A percentile compares a stretch with the other conserved stretches of the same genome.
Evolutionary conservation across 768 basidiomycete species (phyloP).

Genomic region (Auricularia auricula-judae): DNA sequence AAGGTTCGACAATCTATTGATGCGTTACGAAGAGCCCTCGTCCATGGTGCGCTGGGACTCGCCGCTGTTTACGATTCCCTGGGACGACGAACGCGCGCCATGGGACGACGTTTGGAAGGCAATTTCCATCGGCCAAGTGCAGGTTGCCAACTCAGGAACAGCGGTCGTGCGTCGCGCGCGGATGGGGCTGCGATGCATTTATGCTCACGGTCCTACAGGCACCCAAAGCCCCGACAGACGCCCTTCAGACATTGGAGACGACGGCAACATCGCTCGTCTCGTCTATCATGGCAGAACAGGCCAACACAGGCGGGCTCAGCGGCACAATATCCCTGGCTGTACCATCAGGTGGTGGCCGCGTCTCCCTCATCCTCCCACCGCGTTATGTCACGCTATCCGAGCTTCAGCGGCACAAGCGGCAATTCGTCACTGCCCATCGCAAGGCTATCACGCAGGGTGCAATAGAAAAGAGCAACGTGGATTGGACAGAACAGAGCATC

Average conservation of each 20-base stretch:
- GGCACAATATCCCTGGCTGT: conserved; percentile 41
- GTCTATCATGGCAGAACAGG: conserved; percentile 57
- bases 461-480: conserved; percentile 62
- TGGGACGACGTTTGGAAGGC: conserved; percentile 69
- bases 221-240: conserved; percentile 76
- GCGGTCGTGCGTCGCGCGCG: conserved; percentile 39
- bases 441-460: conserved; percentile 79
- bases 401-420: conserved; percentile 79
- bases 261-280: conserved; percentile 61
- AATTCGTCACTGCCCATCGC: conserved; percentile 84
- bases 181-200: no score
- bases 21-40: conserved; percentile 90
- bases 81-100: conserved; percentile 58
- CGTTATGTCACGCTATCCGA: conserved; percentile 74
- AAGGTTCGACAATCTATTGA: conserved; percentile 78
- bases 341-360: conserved; percentile 25
- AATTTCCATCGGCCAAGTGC: conserved; percentile 66
- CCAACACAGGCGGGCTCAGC: conserved; percentile 36
- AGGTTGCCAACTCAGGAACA: conserved; percentile 81
- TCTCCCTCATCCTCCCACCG: conserved; percentile 51
- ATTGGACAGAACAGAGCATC: conserved; percentile 66
- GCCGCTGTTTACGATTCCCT: conserved; percentile 77
- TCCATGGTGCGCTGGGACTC: conserved; percentile 99
- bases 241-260: conserved; percentile 74
- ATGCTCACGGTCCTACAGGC: conserved; percentile 31